phyloP scores from a whole-genome alignment of 1,139 yeast species.

The Geotrichum candidum region DNA sequence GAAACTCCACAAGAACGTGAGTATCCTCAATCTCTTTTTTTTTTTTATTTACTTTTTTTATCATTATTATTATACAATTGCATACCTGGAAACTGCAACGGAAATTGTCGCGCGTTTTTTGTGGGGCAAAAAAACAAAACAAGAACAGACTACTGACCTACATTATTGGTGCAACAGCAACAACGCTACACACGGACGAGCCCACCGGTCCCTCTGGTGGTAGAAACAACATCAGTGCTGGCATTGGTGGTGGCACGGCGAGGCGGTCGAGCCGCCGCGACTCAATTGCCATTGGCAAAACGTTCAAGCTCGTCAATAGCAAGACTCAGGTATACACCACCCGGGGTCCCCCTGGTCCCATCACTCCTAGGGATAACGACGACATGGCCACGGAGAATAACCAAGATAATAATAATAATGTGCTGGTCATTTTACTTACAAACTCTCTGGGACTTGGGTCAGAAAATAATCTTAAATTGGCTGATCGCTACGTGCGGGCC shows the following conservation, averaged over 20 bases:
- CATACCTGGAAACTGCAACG: no score
- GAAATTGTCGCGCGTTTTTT: neutral
- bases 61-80: no score
- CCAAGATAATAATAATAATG: neutral
- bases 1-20: neutral
- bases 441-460: conserved; percentile 33
- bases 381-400: neutral
- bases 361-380: neutral
- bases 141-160: neutral
- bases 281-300: conserved; percentile 22
- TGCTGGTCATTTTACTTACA: conserved; percentile 29
- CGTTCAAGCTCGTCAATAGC: conserved; percentile 25
- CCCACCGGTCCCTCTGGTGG: neutral
- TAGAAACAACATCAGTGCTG: neutral
- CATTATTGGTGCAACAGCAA: neutral
- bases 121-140: neutral
- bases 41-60: neutral
- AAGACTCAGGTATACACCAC: conserved; percentile 28
- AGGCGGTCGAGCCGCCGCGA: neutral
- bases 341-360: conserved; percentile 14
- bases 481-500: conserved; percentile 29
- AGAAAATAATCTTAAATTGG: conserved; percentile 29
- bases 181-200: neutral
- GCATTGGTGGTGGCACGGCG: neutral
- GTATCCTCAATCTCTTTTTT: neutral